These are phyloP conservation scores for Ceratobasidium theobromae DNA, from an alignment of 1,284 basidiomycete species.

Conservation along the genomic window DNA sequence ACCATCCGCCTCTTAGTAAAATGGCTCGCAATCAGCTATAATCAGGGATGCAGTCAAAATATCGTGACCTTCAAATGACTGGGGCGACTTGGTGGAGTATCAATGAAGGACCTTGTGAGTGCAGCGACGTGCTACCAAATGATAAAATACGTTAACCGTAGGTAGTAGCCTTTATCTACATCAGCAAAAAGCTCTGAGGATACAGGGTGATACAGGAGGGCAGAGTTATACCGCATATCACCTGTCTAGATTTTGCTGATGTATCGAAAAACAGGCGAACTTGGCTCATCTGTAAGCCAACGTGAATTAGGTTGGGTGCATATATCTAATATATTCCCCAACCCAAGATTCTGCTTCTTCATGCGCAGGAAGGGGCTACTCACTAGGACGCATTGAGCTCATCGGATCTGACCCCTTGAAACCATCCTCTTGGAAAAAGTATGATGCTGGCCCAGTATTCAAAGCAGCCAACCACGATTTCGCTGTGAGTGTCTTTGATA, in stretches of 20 bases:
- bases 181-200: no score
- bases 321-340: neutral
- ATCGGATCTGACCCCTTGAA: slow-evolving; percentile 45
- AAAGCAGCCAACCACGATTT: slow-evolving; percentile 35
- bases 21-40: slow-evolving; percentile 45
- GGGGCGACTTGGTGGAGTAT: slow-evolving; percentile 21
- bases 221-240: neutral
- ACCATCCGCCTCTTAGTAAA: slow-evolving; percentile 35
- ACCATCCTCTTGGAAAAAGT: slow-evolving; percentile 42
- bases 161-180: no score
- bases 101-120: slow-evolving; percentile 33
- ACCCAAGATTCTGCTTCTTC: slow-evolving; percentile 33
- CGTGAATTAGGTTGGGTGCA: neutral
- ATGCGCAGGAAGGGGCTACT: slow-evolving; percentile 31
- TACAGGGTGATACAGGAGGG: slow-evolving; percentile 1
- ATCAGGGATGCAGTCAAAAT: slow-evolving; percentile 46
- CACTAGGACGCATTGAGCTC: slow-evolving; percentile 41
- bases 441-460: slow-evolving; percentile 29
- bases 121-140: no score
- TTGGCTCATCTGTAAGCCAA: slow-evolving; percentile 30
- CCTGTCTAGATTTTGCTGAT: neutral
- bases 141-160: no score
- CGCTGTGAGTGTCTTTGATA: neutral
- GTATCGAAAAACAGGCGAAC: slow-evolving; percentile 15
- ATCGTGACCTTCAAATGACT: slow-evolving; percentile 42